These are phyloP conservation scores for Saccharomycopsis guyanensis DNA, from an alignment of 805 yeast genomes.

Conservation along the genomic window DNA sequence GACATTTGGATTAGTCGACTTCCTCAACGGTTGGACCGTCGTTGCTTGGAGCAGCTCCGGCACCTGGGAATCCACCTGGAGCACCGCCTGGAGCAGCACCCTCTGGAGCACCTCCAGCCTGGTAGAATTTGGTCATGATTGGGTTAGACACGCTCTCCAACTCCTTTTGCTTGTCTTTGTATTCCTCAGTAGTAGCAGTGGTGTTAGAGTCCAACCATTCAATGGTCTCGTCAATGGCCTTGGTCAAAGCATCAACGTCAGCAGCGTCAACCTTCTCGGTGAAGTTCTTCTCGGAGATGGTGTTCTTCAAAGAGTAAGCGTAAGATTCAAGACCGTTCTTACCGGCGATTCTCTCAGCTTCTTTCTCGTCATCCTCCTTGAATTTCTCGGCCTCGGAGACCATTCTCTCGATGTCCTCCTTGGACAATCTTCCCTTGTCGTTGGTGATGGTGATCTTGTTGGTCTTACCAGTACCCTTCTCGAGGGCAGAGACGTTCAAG, in stretches of 20 bases:
- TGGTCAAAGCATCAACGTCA: conserved; percentile 61
- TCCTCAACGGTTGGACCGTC: conserved; percentile 75
- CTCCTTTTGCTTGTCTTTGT: conserved; percentile 89
- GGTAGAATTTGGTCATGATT: conserved; percentile 95
- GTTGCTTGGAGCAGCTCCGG: conserved; percentile 39
- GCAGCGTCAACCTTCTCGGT: conserved; percentile 72
- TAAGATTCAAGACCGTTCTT: conserved; percentile 95
- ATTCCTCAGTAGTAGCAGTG: conserved; percentile 91
- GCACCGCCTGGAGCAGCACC: conserved; percentile 38
- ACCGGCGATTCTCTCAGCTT: conserved; percentile 86
- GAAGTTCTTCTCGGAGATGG: conserved; percentile 65
- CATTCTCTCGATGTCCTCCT: conserved; percentile 98
- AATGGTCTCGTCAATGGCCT: conserved; percentile 81
- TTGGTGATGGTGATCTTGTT: conserved; percentile 96
- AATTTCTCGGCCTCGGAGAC: conserved; percentile 95
- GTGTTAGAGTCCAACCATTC: conserved; percentile 91
- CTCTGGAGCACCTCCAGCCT: conserved; percentile 74
- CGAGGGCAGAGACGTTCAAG: conserved; percentile 91
- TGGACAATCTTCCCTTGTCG: conserved; percentile 97
- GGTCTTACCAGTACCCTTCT: conserved; percentile 98
- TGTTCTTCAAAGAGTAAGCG: conserved; percentile 86
- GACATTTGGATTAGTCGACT: conserved; percentile 45
- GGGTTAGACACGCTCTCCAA: conserved; percentile 94
- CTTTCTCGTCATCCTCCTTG: conserved; percentile 95
- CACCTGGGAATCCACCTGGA: conserved; percentile 54